These are phyloP conservation scores for Trametes elegans DNA, from an alignment of 768 basidiomycete genomes.

Conservation along the genomic window DNA sequence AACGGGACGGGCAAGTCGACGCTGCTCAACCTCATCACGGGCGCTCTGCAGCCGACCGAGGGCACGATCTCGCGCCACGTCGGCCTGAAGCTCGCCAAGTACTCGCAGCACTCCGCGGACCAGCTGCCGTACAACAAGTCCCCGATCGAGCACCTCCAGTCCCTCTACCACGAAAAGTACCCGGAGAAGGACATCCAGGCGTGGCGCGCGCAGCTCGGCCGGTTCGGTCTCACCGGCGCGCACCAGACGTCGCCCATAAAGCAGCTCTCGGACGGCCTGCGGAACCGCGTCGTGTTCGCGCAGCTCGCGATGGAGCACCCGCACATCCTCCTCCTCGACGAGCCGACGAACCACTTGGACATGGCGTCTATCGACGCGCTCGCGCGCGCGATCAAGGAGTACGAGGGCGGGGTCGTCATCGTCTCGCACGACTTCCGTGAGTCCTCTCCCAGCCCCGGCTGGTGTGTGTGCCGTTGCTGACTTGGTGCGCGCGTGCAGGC, in stretches of 20 bases:
- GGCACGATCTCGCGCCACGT: slow-evolving; percentile 91
- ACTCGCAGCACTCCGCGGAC: slow-evolving; percentile 98
- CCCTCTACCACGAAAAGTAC: slow-evolving; percentile 73
- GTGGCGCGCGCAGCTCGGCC: slow-evolving; percentile 92
- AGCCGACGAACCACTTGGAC: slow-evolving; percentile 97
- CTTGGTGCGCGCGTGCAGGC: slow-evolving; percentile 46
- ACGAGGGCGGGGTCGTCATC: slow-evolving; percentile 97
- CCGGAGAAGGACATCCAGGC: slow-evolving; percentile 93
- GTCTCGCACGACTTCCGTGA: slow-evolving; percentile 99
- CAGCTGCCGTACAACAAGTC: slow-evolving; percentile 92
- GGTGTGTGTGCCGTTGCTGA: slow-evolving; percentile 7
- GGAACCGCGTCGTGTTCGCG: slow-evolving; percentile 97
- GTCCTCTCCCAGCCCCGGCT: slow-evolving; percentile 36
- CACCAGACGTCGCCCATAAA: slow-evolving; percentile 95
- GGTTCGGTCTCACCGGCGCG: slow-evolving; percentile 91
- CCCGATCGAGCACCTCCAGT: slow-evolving; percentile 93
- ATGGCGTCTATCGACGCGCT: slow-evolving; percentile 98
- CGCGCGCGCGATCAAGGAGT: slow-evolving; percentile 93
- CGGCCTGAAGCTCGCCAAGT: slow-evolving; percentile 92
- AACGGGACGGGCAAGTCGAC: slow-evolving; percentile 97
- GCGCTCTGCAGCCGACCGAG: slow-evolving; percentile 71
- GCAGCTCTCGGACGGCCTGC: slow-evolving; percentile 92
- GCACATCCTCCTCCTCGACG: slow-evolving; percentile 89
- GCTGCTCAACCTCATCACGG: slow-evolving; percentile 86
- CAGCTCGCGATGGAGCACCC: slow-evolving; percentile 98